phyloP scores from a whole-genome alignment of 108 stramenopile genomes.

The Nannochloropsis granulata region DNA sequence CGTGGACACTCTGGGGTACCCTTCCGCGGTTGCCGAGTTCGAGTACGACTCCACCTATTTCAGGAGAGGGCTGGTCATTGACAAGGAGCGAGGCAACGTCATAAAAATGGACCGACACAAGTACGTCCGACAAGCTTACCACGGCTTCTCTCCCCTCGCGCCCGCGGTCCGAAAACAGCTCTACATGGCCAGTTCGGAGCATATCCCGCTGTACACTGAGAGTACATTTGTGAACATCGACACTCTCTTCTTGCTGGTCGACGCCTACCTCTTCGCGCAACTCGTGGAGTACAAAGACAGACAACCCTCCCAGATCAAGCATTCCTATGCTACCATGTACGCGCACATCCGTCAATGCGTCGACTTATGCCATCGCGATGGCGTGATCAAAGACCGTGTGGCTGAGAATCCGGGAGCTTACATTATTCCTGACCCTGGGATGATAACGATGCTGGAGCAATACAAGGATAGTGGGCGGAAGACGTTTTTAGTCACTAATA shows the following conservation, averaged over 20 bases:
- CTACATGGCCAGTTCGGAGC: constrained; percentile 49
- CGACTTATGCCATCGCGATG: constrained; percentile 87
- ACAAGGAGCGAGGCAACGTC: constrained; percentile 81
- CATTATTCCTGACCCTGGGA: constrained; percentile 61
- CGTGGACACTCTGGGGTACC: constrained; percentile 66
- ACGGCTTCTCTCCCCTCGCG: constrained; percentile 36
- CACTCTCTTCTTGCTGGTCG: constrained; percentile 66
- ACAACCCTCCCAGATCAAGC: not conserved
- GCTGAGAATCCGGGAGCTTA: constrained; percentile 57
- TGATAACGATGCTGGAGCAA: constrained; percentile 67
- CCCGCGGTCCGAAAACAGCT: constrained; percentile 16
- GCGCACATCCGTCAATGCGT: constrained; percentile 67
- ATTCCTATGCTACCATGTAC: constrained; percentile 72
- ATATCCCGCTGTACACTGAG: constrained; percentile 66
- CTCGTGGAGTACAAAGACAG: constrained; percentile 66
- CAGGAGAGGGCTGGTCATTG: constrained; percentile 76
- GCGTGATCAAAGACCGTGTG: constrained; percentile 76
- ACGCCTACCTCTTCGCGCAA: constrained; percentile 59
- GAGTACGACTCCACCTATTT: constrained; percentile 58
- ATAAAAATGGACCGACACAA: constrained; percentile 87
- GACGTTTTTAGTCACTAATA: constrained; percentile 83
- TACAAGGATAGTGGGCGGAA: constrained; percentile 55
- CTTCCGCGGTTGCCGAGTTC: constrained; percentile 58
- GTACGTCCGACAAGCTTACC: constrained; percentile 81
- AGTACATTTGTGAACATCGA: constrained; percentile 78